These are phyloP conservation scores for Glarea lozoyensis DNA, from an alignment of 495 filamentous ascomycete species.

Conservation along the genomic window DNA sequence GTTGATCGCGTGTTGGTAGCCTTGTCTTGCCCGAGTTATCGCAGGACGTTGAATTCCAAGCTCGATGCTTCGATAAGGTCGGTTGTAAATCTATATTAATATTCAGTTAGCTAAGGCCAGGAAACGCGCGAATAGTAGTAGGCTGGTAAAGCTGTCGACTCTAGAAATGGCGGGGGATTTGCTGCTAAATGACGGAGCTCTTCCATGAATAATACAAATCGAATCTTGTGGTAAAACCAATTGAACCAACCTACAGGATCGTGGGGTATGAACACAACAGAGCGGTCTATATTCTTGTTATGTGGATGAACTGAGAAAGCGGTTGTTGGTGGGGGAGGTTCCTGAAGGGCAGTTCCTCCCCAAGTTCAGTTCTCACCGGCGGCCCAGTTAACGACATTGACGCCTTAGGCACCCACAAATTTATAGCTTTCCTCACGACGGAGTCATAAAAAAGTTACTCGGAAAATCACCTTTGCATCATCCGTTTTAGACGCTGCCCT, in stretches of 20 bases:
- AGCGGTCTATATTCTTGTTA: too few species aligned
- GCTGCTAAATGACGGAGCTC: constrained; percentile 9
- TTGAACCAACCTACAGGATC: constrained; percentile 16
- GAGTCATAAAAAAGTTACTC: too few species aligned
- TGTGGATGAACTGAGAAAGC: too few species aligned
- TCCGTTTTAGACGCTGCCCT: constrained; percentile 4
- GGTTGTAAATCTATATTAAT: too few species aligned
- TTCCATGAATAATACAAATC: too few species aligned
- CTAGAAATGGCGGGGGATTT: constrained; percentile 14
- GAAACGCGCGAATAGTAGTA: constrained; percentile 1
- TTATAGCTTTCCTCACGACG: too few species aligned
- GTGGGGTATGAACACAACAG: neutral
- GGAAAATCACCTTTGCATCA: constrained; percentile 9
- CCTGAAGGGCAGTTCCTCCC: neutral
- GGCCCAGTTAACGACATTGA: too few species aligned
- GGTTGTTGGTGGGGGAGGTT: constrained; percentile 1
- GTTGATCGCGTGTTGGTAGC: constrained; percentile 21
- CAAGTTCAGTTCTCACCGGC: neutral
- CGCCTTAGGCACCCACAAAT: too few species aligned
- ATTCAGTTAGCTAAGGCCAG: constrained; percentile 11
- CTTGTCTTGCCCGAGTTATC: too few species aligned
- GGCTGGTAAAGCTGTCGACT: constrained; percentile 1
- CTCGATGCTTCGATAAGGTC: too few species aligned
- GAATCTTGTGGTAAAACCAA: constrained; percentile 3
- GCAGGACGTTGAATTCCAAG: too few species aligned